Conservation (phyloP, 2,329 filamentous ascomycete genomes). For the Thelonectria rubi region DNA sequence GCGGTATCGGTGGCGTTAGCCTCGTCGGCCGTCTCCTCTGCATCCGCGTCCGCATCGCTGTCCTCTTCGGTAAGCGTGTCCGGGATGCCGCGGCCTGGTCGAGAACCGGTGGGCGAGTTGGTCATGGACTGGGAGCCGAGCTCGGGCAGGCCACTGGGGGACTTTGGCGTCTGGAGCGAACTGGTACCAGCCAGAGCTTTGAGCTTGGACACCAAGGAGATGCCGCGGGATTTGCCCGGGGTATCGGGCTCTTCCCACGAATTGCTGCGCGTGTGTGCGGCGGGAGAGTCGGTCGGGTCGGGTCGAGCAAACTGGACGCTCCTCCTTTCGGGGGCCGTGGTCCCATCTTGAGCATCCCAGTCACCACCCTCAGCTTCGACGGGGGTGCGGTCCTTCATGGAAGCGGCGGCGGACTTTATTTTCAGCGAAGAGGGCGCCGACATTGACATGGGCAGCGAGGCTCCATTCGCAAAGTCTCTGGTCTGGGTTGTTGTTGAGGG, state of each 20-base stretch:
- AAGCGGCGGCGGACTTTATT: conserved; percentile 35
- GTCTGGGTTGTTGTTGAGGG: conserved; percentile 21
- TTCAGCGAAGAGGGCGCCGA: conserved; percentile 29
- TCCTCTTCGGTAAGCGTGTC: conserved; percentile 62
- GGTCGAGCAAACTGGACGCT: conserved; percentile 81
- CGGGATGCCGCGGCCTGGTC: conserved; percentile 59
- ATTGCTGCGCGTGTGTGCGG: conserved; percentile 66
- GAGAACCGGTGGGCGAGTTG: conserved; percentile 58
- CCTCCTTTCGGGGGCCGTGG: conserved; percentile 47
- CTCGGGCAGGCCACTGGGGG: conserved; percentile 46
- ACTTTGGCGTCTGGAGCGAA: conserved; percentile 58
- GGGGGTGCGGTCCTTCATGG: conserved; percentile 35
- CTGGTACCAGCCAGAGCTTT: conserved; percentile 73
- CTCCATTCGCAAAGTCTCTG: conserved; percentile 22
- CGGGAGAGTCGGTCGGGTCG: conserved; percentile 58
- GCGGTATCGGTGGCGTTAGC: conserved; percentile 54
- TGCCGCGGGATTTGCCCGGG: conserved; percentile 64
- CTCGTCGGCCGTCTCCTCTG: conserved; percentile 88
- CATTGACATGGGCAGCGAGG: conserved; percentile 10
- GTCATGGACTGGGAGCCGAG: conserved; percentile 52
- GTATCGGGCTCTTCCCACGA: conserved; percentile 74
- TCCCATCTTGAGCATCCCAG: conserved; percentile 28
- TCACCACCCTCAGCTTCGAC: conserved; percentile 37
- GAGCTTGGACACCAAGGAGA: conserved; percentile 80
- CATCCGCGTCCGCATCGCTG: conserved; percentile 69